Base-by-base conservation (phyloP, 2,329 filamentous ascomycete genomes). In the Hyphodiscus sp. region DNA sequence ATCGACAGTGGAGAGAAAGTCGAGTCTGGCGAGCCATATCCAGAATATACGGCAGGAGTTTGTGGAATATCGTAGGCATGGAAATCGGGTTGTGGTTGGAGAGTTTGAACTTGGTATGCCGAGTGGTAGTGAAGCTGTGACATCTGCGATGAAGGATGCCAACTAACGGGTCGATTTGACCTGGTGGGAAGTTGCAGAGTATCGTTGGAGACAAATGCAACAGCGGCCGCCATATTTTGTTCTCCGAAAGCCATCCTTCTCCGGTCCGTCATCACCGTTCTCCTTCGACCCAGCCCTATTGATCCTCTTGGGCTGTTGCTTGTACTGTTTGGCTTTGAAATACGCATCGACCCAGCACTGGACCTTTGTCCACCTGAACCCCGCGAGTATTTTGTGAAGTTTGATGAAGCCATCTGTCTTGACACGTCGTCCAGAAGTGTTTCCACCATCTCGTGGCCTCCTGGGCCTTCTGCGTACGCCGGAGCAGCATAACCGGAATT, bases 131-230 rank as follows among this genome's bases (percentile, higher is more conserved):
- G 63, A 52, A 50, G 54, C 54, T 66, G 63, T 45, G 60, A 55
- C 26, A 62, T 68, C 54, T 80, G 75, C 10, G 84, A 80, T 20
- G 80, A 79, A 2, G 86, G 85, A 67, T 91, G 87, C 87, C 87
- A 91, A 74, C 86, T 90, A 45, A 88, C 74, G 6, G 87, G 86
- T 43, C 87, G 79, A 50, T 71, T 70, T 41, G 75, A 69, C 64
- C 71, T 56, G 26, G 49, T 44, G 33, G 60, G 54, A 47, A 60
- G 49, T 46, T 63, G 62, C 38, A 65, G 61, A 67, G 69, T 59
- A 67, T 65, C 52, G 44, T 63, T 65, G n/a, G 60, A 72, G 53
- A 59, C 66, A 65, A 45, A 74, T 65, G 54, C 77, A 72, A 63
- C 30, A 71, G 70, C 55, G 78, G 76, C 48, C 76, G 76, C 55